Evolutionary conservation across 2,329 filamentous ascomycete species (phyloP).

Genomic region (Fusarium sp.): DNA sequence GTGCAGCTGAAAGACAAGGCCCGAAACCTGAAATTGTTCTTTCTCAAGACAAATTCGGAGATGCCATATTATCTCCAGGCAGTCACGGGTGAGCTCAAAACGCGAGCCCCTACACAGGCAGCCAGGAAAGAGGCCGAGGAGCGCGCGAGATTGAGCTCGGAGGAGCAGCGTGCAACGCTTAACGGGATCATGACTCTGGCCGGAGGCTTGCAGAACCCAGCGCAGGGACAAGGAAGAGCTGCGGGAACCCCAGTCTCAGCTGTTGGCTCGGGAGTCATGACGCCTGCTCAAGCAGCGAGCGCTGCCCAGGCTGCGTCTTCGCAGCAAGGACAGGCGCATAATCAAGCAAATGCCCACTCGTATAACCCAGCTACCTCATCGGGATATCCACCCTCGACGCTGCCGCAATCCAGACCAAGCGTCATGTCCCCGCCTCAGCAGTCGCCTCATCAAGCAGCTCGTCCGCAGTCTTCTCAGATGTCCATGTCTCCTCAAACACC

Average conservation of each 20-base stretch:
- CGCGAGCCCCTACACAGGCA: slow-evolving; percentile 80
- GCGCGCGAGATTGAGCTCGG: slow-evolving; percentile 66
- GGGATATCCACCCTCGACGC: slow-evolving; percentile 43
- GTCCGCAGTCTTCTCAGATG: slow-evolving; percentile 45
- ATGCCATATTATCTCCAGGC: slow-evolving; percentile 89
- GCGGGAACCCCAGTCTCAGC: slow-evolving; percentile 42
- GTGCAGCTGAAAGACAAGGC: slow-evolving; percentile 95
- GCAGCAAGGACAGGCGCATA: slow-evolving; percentile 33
- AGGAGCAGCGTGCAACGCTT: slow-evolving; percentile 69
- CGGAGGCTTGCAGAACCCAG: slow-evolving; percentile 61
- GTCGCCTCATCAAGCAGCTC: slow-evolving; percentile 39
- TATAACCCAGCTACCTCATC: slow-evolving; percentile 35
- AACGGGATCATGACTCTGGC: slow-evolving; percentile 69
- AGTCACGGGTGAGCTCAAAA: slow-evolving; percentile 91
- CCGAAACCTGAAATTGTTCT: slow-evolving; percentile 88
- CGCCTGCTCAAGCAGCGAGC: slow-evolving; percentile 49
- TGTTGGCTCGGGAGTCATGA: slow-evolving; percentile 48
- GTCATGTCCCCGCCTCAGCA: slow-evolving; percentile 48
- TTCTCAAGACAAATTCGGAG: slow-evolving; percentile 89
- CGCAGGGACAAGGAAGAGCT: slow-evolving; percentile 46
- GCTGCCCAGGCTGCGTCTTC: slow-evolving; percentile 45
- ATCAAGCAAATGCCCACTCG: slow-evolving; percentile 30
- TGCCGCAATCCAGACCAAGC: slow-evolving; percentile 44
- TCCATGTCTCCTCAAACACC: slow-evolving; percentile 47
- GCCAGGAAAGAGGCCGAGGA: slow-evolving; percentile 75